phyloP scores from a whole-genome alignment of 2,329 filamentous ascomycete genomes.

The Trichoderma semiorbis region DNA sequence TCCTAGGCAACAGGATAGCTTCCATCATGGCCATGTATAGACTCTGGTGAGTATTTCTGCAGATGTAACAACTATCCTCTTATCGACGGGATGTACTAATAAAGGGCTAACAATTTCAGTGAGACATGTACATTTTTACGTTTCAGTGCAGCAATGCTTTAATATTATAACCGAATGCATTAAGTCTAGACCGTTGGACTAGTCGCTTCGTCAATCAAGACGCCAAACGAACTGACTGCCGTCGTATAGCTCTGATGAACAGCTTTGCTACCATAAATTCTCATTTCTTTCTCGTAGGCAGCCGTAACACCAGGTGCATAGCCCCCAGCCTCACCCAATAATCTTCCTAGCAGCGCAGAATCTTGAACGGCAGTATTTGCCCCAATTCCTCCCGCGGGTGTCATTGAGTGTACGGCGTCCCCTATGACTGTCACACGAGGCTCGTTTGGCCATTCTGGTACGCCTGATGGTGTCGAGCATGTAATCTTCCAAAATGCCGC shows the following conservation, averaged over 20 bases:
- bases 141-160: not conserved
- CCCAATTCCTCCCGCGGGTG: conserved; percentile 53
- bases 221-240: conserved; percentile 42
- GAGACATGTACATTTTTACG: no score
- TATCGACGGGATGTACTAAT: no score
- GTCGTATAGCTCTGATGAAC: conserved; percentile 52
- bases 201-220: conserved; percentile 43
- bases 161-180: not conserved
- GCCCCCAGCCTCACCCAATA: conserved; percentile 52
- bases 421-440: conserved; percentile 57
- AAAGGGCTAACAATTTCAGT: no score
- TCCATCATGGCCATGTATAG: no score
- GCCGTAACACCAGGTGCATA: conserved; percentile 51
- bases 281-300: conserved; percentile 61
- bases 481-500: conserved; percentile 67
- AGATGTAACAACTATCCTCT: no score
- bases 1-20: no score
- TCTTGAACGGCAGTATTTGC: conserved; percentile 57
- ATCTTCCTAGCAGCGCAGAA: conserved; percentile 50
- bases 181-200: not conserved
- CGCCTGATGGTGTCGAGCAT: conserved; percentile 56
- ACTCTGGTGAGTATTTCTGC: no score
- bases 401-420: conserved; percentile 57
- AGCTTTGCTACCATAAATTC: conserved; percentile 54
- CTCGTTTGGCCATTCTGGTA: conserved; percentile 58